Conservation (phyloP, 768 basidiomycete species). For the Collybia sp. region DNA sequence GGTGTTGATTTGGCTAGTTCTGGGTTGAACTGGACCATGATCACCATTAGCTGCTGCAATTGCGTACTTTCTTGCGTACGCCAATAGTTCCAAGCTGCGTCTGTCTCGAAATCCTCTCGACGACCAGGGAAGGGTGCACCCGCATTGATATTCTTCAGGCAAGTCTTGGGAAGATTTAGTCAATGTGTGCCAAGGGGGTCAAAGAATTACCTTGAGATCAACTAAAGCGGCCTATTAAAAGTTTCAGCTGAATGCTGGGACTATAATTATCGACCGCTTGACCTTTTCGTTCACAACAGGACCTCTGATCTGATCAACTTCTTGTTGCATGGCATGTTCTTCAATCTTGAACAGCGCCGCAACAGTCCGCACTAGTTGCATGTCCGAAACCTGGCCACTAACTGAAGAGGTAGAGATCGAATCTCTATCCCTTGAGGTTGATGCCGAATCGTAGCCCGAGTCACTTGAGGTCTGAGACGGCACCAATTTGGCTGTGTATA, state of each 20-base stretch:
- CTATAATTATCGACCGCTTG: conserved; percentile 5
- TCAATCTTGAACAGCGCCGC: conserved; percentile 72
- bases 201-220: conserved; percentile 72
- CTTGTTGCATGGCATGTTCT: conserved; percentile 60
- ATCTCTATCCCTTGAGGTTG: conserved; percentile 55
- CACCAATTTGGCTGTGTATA: conserved; percentile 77
- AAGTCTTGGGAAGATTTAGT: conserved; percentile 48
- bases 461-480: conserved; percentile 55
- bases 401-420: conserved; percentile 34
- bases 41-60: conserved; percentile 83
- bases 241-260: not conserved
- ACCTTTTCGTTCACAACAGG: conserved; percentile 76
- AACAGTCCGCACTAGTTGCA: conserved; percentile 71
- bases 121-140: conserved; percentile 81
- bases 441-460: conserved; percentile 63
- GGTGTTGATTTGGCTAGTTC: conserved; percentile 79
- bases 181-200: not conserved
- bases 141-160: conserved; percentile 86
- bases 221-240: conserved; percentile 66
- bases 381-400: conserved; percentile 57
- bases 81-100: conserved; percentile 84
- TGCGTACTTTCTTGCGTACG: conserved; percentile 74
- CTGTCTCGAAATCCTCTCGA: conserved; percentile 80
- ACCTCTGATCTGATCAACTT: conserved; percentile 63
- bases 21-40: conserved; percentile 83